Evolutionary conservation across 768 basidiomycete species (phyloP).

Genomic region (Suillus weaverae): DNA sequence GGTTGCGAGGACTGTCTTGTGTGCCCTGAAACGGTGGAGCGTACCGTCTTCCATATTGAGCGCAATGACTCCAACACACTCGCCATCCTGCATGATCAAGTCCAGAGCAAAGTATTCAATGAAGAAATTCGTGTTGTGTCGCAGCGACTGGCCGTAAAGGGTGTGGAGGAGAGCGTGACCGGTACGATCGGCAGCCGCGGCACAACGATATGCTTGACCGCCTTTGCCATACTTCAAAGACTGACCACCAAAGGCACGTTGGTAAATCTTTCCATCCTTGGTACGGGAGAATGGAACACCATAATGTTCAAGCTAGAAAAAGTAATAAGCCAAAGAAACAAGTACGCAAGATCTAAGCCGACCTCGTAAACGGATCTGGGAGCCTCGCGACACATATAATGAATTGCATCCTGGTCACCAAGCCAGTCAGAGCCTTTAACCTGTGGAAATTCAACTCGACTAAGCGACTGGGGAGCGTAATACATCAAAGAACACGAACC

Average conservation of each 20-base stretch:
- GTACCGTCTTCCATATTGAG: constrained; percentile 99
- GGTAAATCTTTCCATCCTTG: constrained; percentile 98
- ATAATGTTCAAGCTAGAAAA: constrained; percentile 87
- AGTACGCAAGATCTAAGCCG: constrained; percentile 13
- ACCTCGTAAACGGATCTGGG: constrained; percentile 93
- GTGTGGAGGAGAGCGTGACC: constrained; percentile 98
- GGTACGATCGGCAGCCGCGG: constrained; percentile 97
- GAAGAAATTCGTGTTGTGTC: constrained; percentile 99
- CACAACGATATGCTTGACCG: constrained; percentile 98
- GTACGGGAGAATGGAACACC: constrained; percentile 99
- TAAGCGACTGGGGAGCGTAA: constrained; percentile 6
- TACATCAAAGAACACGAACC: constrained; percentile 43
- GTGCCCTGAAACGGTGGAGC: constrained; percentile 95
- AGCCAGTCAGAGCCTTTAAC: constrained; percentile 99
- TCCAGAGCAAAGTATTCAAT: constrained; percentile 99
- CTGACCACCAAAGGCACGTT: constrained; percentile 98
- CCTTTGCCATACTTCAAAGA: constrained; percentile 97
- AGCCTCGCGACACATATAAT: constrained; percentile 99
- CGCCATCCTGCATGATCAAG: constrained; percentile 97
- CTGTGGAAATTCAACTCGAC: constrained; percentile 36
- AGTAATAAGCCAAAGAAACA: constrained; percentile 2
- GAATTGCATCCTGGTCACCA: constrained; percentile 99
- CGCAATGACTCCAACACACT: constrained; percentile 98
- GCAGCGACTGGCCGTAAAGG: constrained; percentile 97
- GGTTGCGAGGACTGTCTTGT: constrained; percentile 98